Evolutionary conservation across 805 yeast genomes (phyloP).

Genomic region (Kodamaea lidongshanica): DNA sequence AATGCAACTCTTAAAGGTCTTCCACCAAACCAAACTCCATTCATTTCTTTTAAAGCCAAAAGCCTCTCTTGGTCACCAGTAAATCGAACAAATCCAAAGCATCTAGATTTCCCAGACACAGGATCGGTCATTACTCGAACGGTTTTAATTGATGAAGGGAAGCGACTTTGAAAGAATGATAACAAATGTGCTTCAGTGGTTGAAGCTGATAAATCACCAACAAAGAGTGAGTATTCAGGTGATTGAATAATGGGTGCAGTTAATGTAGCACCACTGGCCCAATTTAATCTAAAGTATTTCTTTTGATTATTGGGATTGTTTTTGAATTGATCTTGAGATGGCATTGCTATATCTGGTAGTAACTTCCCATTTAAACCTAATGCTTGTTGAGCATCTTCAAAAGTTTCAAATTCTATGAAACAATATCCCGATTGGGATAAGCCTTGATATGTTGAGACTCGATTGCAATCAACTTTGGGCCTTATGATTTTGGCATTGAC

Average conservation of each 20-base stretch:
- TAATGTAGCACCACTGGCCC: conserved; percentile 82
- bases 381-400: conserved; percentile 65
- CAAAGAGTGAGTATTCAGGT: conserved; percentile 73
- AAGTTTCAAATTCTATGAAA: conserved; percentile 66
- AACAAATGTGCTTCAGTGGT: conserved; percentile 76
- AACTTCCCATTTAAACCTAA: conserved; percentile 58
- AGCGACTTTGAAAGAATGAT: conserved; percentile 63
- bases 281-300: conserved; percentile 65
- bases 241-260: conserved; percentile 64
- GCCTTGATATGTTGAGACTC: conserved; percentile 14
- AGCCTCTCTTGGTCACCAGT: conserved; percentile 63
- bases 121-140: conserved; percentile 87
- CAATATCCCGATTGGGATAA: conserved; percentile 57
- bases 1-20: conserved; percentile 70
- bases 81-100: conserved; percentile 78
- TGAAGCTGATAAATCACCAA: conserved; percentile 74
- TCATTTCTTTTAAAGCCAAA: conserved; percentile 66
- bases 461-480: conserved; percentile 26
- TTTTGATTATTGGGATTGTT: conserved; percentile 43
- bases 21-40: conserved; percentile 76
- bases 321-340: conserved; percentile 35
- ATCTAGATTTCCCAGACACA: conserved; percentile 65
- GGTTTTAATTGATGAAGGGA: conserved; percentile 60
- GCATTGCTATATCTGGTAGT: conserved; percentile 52
- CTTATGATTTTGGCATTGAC: conserved; percentile 66